Percentiles rank a stretch among this genome's conserved stretches.
These are phyloP conservation scores for Kwoniella sp. DNA, from an alignment of 768 basidiomycete species.

Conservation along the genomic window DNA sequence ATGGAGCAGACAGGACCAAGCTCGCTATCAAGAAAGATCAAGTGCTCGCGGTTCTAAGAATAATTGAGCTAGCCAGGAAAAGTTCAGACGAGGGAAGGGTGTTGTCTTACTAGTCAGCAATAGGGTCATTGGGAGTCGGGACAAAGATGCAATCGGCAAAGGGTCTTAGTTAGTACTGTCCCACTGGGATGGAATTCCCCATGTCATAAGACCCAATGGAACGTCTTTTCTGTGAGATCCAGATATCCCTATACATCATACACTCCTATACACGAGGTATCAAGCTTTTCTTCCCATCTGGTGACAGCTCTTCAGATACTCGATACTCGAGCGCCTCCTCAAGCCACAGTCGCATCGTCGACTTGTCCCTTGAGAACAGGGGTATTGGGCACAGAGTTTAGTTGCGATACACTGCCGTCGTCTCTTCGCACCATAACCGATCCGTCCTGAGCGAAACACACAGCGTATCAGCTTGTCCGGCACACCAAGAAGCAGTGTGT, in stretches of 20 bases:
- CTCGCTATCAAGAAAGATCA: slow-evolving; percentile 73
- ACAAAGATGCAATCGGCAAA: no score
- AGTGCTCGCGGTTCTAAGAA: slow-evolving; percentile 69
- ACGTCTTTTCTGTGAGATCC: no score
- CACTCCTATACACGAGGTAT: not conserved
- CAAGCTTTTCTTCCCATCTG: not conserved
- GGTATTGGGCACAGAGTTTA: slow-evolving; percentile 41
- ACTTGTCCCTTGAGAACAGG: slow-evolving; percentile 24
- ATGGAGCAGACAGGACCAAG: slow-evolving; percentile 22
- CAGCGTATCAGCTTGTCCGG: not conserved
- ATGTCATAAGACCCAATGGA: no score
- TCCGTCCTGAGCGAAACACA: slow-evolving; percentile 39
- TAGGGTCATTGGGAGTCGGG: no score
- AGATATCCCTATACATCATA: not conserved
- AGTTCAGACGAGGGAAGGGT: slow-evolving; percentile 66
- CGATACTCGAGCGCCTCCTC: not conserved
- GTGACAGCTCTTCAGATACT: not conserved
- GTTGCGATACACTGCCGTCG: slow-evolving; percentile 34
- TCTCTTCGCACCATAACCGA: slow-evolving; percentile 33
- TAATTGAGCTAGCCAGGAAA: slow-evolving; percentile 73
- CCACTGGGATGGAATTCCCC: no score
- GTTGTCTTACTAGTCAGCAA: slow-evolving; percentile 3
- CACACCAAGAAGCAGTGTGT: no score
- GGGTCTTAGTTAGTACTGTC: no score
- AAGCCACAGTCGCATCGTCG: slow-evolving; percentile 1